These are phyloP conservation scores for Cordyceps farinosa DNA, from an alignment of 2,329 filamentous ascomycete species.

Conservation along the genomic window DNA sequence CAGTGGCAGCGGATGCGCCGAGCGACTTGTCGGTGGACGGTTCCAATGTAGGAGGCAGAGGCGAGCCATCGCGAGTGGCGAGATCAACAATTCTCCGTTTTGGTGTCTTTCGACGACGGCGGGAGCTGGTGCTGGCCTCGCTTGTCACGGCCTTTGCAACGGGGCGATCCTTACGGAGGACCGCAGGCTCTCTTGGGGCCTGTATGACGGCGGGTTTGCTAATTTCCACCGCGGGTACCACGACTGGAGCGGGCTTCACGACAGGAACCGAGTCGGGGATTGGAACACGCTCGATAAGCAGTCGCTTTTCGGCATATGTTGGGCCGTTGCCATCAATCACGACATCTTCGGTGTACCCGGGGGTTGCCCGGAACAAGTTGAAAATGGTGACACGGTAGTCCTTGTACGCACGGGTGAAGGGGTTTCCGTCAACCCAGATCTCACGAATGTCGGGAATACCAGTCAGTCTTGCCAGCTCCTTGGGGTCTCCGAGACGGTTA, in stretches of 20 bases:
- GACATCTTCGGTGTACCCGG: conserved; percentile 87
- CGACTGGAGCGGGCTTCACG: conserved; percentile 64
- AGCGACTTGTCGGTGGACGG: conserved; percentile 18
- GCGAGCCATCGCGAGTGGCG: conserved; percentile 47
- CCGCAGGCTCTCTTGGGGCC: conserved; percentile 44
- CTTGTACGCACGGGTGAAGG: conserved; percentile 82
- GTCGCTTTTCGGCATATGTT: conserved; percentile 79
- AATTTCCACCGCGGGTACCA: conserved; percentile 61
- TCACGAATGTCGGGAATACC: conserved; percentile 88
- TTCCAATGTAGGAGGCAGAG: conserved; percentile 30
- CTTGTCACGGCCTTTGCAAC: conserved; percentile 50
- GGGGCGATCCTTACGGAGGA: conserved; percentile 59
- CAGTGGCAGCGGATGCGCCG: conserved; percentile 16
- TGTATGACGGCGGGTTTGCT: conserved; percentile 64
- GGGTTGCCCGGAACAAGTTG: conserved; percentile 88
- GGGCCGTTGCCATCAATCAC: conserved; percentile 82
- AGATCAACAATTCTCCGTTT: conserved; percentile 64
- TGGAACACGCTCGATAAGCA: conserved; percentile 75
- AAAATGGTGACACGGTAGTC: conserved; percentile 88
- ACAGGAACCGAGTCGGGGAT: conserved; percentile 74
- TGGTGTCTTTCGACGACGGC: conserved; percentile 56
- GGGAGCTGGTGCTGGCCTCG: conserved; percentile 56
- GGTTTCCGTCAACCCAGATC: conserved; percentile 89
- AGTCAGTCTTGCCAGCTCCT: conserved; percentile 83
- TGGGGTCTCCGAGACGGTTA: conserved; percentile 86